Percentiles rank a stretch among this genome's conserved stretches.
Evolutionary conservation across 495 filamentous ascomycete genomes (phyloP).

Genomic region (Penicillium lividum): DNA sequence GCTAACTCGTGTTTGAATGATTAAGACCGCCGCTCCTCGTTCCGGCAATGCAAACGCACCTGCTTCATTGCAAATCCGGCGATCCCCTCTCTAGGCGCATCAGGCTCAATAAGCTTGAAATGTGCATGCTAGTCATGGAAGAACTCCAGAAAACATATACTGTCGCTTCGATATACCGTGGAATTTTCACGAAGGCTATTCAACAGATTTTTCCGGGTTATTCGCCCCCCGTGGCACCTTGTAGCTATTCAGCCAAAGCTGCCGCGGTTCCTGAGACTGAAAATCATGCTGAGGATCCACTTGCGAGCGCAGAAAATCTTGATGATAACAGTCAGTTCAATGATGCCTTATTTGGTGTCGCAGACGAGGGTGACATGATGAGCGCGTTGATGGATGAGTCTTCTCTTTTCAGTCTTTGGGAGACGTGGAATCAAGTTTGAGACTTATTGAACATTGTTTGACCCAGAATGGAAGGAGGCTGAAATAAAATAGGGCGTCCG

Average conservation of each 20-base stretch:
- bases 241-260: slow-evolving; percentile 2
- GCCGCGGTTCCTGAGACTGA: background rate
- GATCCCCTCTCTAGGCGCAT: slow-evolving; percentile 34
- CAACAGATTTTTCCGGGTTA: slow-evolving; percentile 30
- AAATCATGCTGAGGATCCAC: background rate
- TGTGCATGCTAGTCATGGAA: slow-evolving; percentile 45
- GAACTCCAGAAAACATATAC: slow-evolving; percentile 40
- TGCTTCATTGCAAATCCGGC: slow-evolving; percentile 36
- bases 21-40: slow-evolving; percentile 38
- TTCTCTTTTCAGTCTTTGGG: slow-evolving; percentile 34
- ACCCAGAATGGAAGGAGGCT: too few relatives aligned
- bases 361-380: slow-evolving; percentile 23
- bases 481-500: too few relatives aligned
- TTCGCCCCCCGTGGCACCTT: slow-evolving; percentile 2
- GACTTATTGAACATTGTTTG: too few relatives aligned
- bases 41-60: slow-evolving; percentile 44
- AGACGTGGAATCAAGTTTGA: slow-evolving; percentile 14
- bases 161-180: slow-evolving; percentile 35
- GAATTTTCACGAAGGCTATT: slow-evolving; percentile 35
- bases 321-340: slow-evolving; percentile 1
- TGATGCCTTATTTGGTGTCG: background rate
- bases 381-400: slow-evolving; percentile 33
- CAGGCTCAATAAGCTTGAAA: slow-evolving; percentile 39
- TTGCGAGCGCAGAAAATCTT: background rate
- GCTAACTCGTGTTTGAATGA: background rate